Percentiles rank a stretch among this genome's conserved stretches.
Evolutionary conservation across 2,329 filamentous ascomycete species (phyloP).

Genomic region (Tolypocladium capitatum): DNA sequence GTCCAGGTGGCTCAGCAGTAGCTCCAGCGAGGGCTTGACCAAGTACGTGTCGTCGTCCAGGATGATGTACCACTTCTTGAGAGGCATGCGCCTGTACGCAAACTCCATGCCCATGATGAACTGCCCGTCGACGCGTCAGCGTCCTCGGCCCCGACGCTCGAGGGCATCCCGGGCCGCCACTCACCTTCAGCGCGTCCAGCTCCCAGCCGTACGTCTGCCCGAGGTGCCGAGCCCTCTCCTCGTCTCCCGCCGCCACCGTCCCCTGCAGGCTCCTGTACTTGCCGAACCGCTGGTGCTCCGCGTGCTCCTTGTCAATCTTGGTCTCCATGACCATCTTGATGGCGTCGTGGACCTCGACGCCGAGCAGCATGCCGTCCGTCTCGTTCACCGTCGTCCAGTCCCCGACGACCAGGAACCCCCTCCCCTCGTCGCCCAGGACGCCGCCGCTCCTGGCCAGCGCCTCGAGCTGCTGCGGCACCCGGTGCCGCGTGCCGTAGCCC

Average conservation of each 20-base stretch:
- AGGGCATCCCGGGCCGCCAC: background rate
- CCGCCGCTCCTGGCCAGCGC: constrained; percentile 23
- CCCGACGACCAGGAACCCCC: constrained; percentile 33
- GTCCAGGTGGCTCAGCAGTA: constrained; percentile 36
- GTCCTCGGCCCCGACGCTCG: rapidly evolving
- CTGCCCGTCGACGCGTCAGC: constrained; percentile 14
- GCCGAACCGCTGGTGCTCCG: constrained; percentile 20
- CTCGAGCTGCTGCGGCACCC: constrained; percentile 32
- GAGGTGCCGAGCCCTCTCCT: constrained; percentile 21
- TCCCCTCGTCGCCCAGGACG: constrained; percentile 22
- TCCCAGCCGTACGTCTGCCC: constrained; percentile 32
- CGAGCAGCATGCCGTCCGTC: constrained; percentile 17
- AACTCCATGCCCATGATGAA: constrained; percentile 42
- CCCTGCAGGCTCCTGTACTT: constrained; percentile 27
- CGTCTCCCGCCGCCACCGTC: constrained; percentile 24
- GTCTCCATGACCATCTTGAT: constrained; percentile 23
- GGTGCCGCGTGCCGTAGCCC: constrained; percentile 38
- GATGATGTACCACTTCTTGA: constrained; percentile 46
- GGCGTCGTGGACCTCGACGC: constrained; percentile 26
- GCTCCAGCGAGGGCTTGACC: constrained; percentile 32
- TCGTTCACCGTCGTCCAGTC: constrained; percentile 31
- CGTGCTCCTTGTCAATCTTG: constrained; percentile 12
- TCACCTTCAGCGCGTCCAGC: constrained; percentile 35
- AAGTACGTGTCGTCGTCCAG: constrained; percentile 46
- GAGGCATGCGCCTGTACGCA: constrained; percentile 33